Evolutionary conservation across 1,284 basidiomycete genomes (phyloP).

Genomic region (Cutaneotrichosporon mucoides): DNA sequence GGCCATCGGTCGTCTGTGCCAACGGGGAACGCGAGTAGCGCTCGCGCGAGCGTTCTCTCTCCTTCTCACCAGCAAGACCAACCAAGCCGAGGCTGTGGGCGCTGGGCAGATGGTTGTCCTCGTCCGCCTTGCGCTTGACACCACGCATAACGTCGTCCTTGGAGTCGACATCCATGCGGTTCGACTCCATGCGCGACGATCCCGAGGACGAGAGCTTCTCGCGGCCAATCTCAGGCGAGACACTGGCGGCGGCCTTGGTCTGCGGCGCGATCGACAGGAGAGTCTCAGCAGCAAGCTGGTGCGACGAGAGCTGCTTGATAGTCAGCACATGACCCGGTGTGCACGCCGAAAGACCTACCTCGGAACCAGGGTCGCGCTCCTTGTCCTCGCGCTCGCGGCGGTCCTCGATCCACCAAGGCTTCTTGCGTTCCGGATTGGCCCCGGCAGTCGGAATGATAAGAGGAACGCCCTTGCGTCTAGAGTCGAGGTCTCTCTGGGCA

Average conservation of each 20-base stretch:
- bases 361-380: conserved; percentile 16
- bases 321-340: background rate
- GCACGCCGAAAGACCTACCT: conserved; percentile 5
- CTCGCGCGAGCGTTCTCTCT: conserved; percentile 32
- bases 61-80: conserved; percentile 23
- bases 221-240: conserved; percentile 28
- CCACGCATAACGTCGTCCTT: conserved; percentile 28
- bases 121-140: conserved; percentile 41
- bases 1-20: conserved; percentile 15
- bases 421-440: conserved; percentile 29
- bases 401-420: conserved; percentile 43
- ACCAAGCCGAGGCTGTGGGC: conserved; percentile 28
- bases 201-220: conserved; percentile 23
- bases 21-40: conserved; percentile 34
- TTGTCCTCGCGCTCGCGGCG: conserved; percentile 18
- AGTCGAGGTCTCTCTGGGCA: conserved; percentile 11
- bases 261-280: conserved; percentile 46
- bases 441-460: conserved; percentile 15
- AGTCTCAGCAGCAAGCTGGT: conserved; percentile 49
- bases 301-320: conserved; percentile 30
- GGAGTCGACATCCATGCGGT: conserved; percentile 27
- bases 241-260: conserved; percentile 19
- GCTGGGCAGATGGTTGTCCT: conserved; percentile 27
- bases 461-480: conserved; percentile 24
- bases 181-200: conserved; percentile 2